Percentiles rank a stretch among this genome's conserved stretches.
These are phyloP conservation scores for Suillus tomentosus DNA, from an alignment of 768 basidiomycete genomes.

Conservation along the genomic window DNA sequence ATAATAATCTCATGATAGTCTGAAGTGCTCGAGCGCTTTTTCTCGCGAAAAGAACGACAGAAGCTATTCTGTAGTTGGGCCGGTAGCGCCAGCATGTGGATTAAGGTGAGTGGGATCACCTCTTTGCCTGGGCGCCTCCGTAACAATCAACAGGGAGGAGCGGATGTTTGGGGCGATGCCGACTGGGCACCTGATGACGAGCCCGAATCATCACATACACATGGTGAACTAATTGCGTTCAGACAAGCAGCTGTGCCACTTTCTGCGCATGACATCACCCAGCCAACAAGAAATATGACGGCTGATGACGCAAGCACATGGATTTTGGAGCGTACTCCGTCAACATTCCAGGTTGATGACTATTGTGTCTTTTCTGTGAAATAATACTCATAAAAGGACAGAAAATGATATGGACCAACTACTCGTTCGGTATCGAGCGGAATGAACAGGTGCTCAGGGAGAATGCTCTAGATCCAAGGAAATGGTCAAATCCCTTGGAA, in stretches of 20 bases:
- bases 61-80: slow-evolving; percentile 94
- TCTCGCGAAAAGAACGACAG: slow-evolving; percentile 86
- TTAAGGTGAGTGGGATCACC: slow-evolving; percentile 58
- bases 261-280: slow-evolving; percentile 11
- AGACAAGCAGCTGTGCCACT: slow-evolving; percentile 35
- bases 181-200: slow-evolving; percentile 82
- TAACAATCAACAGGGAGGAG: slow-evolving; percentile 60
- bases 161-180: slow-evolving; percentile 79
- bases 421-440: slow-evolving; percentile 86
- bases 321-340: slow-evolving; percentile 81
- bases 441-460: slow-evolving; percentile 60
- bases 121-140: no score
- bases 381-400: slow-evolving; percentile 28
- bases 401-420: slow-evolving; percentile 85
- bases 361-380: neutral
- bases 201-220: slow-evolving; percentile 52
- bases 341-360: slow-evolving; percentile 68
- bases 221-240: slow-evolving; percentile 86
- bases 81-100: slow-evolving; percentile 91
- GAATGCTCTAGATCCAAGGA: slow-evolving; percentile 74
- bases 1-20: neutral
- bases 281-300: slow-evolving; percentile 65
- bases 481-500: slow-evolving; percentile 94
- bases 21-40: slow-evolving; percentile 82
- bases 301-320: slow-evolving; percentile 72